Conservation (phyloP, 345 rosid species). For the Viola odorata region DNA sequence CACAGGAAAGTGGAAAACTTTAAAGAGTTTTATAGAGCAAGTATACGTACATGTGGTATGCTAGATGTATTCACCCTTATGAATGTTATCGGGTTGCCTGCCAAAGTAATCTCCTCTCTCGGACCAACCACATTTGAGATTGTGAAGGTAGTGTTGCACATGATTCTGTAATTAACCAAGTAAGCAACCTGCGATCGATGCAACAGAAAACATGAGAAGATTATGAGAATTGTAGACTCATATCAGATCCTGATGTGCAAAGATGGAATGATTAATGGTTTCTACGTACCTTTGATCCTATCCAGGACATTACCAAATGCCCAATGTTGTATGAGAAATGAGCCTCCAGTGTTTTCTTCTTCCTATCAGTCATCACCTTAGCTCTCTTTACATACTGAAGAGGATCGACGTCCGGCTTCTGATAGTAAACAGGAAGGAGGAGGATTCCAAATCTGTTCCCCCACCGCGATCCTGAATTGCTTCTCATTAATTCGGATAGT, state of each 20-base stretch:
- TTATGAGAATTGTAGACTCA: background rate
- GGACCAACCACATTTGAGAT: slow-evolving; percentile 58
- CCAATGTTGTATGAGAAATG: slow-evolving; percentile 42
- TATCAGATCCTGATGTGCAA: background rate
- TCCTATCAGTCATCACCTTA: slow-evolving; percentile 43
- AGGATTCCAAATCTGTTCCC: slow-evolving; percentile 56
- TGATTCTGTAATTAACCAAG: slow-evolving; percentile 38
- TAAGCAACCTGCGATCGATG: slow-evolving; percentile 32
- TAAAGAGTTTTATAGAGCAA: background rate
- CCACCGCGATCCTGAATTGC: slow-evolving; percentile 29
- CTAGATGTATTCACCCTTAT: slow-evolving; percentile 34
- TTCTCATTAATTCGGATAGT: slow-evolving; percentile 25
- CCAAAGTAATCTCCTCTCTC: slow-evolving; percentile 35
- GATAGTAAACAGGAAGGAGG: slow-evolving; percentile 42
- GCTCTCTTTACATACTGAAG: slow-evolving; percentile 39
- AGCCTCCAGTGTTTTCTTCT: slow-evolving; percentile 47
- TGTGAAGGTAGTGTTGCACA: slow-evolving; percentile 49
- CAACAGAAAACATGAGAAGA: background rate
- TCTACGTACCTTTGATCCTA: slow-evolving; percentile 40
- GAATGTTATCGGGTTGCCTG: slow-evolving; percentile 39
- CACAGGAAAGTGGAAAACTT: background rate
- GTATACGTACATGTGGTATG: slow-evolving; percentile 38
- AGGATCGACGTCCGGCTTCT: slow-evolving; percentile 25
- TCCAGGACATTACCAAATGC: slow-evolving; percentile 29
- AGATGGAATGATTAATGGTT: no score